Evolutionary conservation across 768 basidiomycete species (phyloP).

Genomic region (Collybia nuda): DNA sequence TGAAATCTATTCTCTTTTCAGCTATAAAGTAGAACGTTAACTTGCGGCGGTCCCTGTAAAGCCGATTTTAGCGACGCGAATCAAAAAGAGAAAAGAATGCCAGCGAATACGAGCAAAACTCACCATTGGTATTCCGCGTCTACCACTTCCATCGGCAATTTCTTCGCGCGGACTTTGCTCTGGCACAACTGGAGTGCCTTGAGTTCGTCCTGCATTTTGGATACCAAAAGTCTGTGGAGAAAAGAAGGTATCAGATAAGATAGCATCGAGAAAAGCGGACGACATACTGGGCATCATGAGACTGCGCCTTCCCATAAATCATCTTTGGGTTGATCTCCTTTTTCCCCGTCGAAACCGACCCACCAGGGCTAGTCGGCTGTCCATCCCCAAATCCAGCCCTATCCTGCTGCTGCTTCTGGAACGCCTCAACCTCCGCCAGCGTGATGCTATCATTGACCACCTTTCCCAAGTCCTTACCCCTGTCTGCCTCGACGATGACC

Average conservation of each 20-base stretch:
- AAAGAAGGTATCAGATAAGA: slow-evolving; percentile 4
- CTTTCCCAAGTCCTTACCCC: slow-evolving; percentile 91
- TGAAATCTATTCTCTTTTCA: slow-evolving; percentile 93
- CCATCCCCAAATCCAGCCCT: slow-evolving; percentile 34
- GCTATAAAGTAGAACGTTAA: slow-evolving; percentile 97
- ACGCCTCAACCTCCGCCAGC: slow-evolving; percentile 85
- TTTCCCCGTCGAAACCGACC: slow-evolving; percentile 41
- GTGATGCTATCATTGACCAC: slow-evolving; percentile 92
- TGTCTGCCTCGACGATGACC: slow-evolving; percentile 96
- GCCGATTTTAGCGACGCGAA: not conserved
- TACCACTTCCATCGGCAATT: slow-evolving; percentile 97
- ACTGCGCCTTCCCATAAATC: slow-evolving; percentile 87
- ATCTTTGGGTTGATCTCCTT: slow-evolving; percentile 97
- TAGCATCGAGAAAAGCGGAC: slow-evolving; percentile 5
- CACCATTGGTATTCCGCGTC: slow-evolving; percentile 99
- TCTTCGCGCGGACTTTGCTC: slow-evolving; percentile 90
- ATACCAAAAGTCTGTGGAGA: slow-evolving; percentile 58
- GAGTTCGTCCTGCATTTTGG: slow-evolving; percentile 87
- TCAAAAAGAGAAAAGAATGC: not conserved
- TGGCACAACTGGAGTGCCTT: slow-evolving; percentile 92
- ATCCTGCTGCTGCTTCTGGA: slow-evolving; percentile 79
- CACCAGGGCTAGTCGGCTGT: slow-evolving; percentile 30
- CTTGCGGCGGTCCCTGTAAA: slow-evolving; percentile 89
- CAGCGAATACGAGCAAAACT: slow-evolving; percentile 20
- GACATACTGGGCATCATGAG: slow-evolving; percentile 74